Evolutionary conservation across 2,329 filamentous ascomycete genomes (phyloP), one percentile per base, ranked within the genome.

Genomic region (Exophiala viscosa): DNA sequence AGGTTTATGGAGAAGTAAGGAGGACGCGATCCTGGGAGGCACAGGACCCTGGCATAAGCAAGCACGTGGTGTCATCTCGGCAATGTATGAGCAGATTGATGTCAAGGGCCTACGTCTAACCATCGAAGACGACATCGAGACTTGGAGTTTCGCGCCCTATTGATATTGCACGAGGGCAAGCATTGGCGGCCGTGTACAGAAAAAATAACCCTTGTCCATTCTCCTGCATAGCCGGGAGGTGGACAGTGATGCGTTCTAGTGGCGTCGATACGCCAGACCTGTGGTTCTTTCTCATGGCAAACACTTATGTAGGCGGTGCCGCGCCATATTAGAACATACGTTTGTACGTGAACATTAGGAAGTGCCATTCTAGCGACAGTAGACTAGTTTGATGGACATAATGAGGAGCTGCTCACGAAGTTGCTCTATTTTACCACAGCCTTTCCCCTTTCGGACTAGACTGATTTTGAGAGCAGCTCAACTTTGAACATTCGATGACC

Each of bases 1-100:
- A 87, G 77, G 90, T 78, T 66, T 88, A 72, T 76, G 81, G 82
- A 68, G 83, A 71, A 69, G 80, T 75, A 69, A 74, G 9, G 66
- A 81, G 73, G 72, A 82, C 78, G 70, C 80, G 75, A 70, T 87
- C 77, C 71, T 80, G 69, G 69, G 86, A 70, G 77, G 81, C 1
- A 62, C 64, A 1, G 81, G 80, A 0, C 78, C 79, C 9, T 82
- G 79, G 76, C 81, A 83, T 67, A 72, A 70, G 48, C 71, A 75
- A 57, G 80, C 80, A 8, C 67, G 77, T 45, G 66, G 61, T 15
- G 78, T 77, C 5, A 80, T 75, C 6, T 60, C 68, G 7, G 69
- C 73, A 14, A 64, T 76, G 61, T 78, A 78, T 58, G 67, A 86
- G 79, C 76, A 76, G 54, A 88, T 90, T 64, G 84, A 87, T 64